Base-by-base conservation (phyloP, 2,329 filamentous ascomycete species). In the Colletotrichum higginsianum region DNA sequence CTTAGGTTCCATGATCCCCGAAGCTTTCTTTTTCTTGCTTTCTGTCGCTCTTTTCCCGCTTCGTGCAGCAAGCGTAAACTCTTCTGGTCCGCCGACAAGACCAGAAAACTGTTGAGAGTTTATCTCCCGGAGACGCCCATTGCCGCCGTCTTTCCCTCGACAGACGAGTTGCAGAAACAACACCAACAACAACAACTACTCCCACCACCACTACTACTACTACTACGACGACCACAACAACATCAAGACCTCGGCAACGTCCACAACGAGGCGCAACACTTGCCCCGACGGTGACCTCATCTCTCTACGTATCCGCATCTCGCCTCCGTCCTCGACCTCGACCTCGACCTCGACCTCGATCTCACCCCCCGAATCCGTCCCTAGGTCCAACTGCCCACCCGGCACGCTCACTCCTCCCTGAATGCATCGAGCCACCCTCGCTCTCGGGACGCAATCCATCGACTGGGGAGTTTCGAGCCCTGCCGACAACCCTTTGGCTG, bases 381-480 rank as follows among this genome's bases (percentile, higher is more conserved):
- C 23, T 21, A 16, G 26, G 44, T 11, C 44, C 44, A 18, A 38
- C 30, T 47, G 26, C 58, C 44, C 42, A 11, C 52, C 52, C 13
- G 46, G 57, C 55, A 69, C 60, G 47, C 53, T 60, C 21, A 50
- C 44, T 55, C 42, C 63, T 49, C 67, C 71, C 78, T 79, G 78
- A 78, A 80, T 80, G 79, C 78, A 79, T 80, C 77, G 72, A 75
- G 69, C 76, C 72, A 74, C 71, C 72, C 73, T 67, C 56, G 70
- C 64, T 53, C 66, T 73, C 63, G 67, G 74, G 71, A 66, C 74
- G 71, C 75, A 77, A 75, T 77, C 70, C 72, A 72, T 75, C 74
- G 72, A 73, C 73, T 74, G 75, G 75, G 75, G 70, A 74, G 71
- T 75, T 63, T 72, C 74, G 49, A 75, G 67, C 74, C 65, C 73